These are phyloP conservation scores for Mycena venus DNA, from an alignment of 768 basidiomycete genomes.

Conservation along the genomic window DNA sequence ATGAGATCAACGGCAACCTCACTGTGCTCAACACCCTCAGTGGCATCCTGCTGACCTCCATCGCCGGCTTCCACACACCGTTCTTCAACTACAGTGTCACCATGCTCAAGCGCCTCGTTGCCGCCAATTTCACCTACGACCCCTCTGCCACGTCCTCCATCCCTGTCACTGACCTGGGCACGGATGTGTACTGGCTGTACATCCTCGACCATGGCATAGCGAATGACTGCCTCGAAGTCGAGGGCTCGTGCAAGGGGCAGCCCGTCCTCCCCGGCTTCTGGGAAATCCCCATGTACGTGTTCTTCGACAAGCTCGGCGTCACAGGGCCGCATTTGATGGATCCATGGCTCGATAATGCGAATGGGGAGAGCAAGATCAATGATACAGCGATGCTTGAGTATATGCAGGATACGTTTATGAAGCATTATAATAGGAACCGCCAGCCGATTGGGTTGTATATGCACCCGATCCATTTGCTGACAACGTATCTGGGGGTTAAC, in stretches of 20 bases:
- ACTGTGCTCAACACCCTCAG: too few relatives aligned
- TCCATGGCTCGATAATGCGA: too few relatives aligned
- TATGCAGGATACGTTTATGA: slow-evolving; percentile 81
- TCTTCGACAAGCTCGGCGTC: slow-evolving; percentile 70
- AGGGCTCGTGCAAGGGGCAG: slow-evolving; percentile 73
- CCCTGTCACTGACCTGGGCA: slow-evolving; percentile 72
- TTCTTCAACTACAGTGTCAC: slow-evolving; percentile 76
- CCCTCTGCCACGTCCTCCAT: slow-evolving; percentile 70
- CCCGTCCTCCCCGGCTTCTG: slow-evolving; percentile 82
- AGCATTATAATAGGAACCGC: slow-evolving; percentile 81
- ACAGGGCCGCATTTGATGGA: slow-evolving; percentile 82
- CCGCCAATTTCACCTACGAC: slow-evolving; percentile 79
- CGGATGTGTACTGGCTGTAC: slow-evolving; percentile 88
- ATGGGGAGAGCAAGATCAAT: too few relatives aligned
- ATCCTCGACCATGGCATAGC: slow-evolving; percentile 84
- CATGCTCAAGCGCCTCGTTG: slow-evolving; percentile 70
- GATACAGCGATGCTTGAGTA: slow-evolving; percentile 73
- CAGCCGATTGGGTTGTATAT: too few relatives aligned
- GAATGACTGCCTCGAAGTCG: slow-evolving; percentile 75
- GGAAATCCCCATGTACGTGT: slow-evolving; percentile 88
- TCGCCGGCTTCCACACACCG: slow-evolving; percentile 85
- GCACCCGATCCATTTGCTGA: too few relatives aligned
- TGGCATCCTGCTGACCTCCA: too few relatives aligned
- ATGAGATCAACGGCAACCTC: too few relatives aligned
- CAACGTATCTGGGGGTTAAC: too few relatives aligned